Evolutionary conservation across 345 rosid species (phyloP).

Genomic region (Populus alba): DNA sequence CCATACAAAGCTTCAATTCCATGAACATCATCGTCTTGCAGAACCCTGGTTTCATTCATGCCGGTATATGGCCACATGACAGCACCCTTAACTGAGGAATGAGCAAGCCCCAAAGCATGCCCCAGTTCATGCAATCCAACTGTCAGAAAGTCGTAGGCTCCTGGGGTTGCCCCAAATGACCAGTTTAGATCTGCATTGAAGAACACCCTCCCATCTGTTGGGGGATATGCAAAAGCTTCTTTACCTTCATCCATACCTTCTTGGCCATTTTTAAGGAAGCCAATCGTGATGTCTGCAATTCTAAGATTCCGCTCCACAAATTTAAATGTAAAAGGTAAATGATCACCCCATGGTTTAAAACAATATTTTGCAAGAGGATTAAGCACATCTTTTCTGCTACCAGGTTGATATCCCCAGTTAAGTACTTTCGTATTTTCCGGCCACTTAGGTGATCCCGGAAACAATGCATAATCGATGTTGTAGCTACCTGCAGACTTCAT

Average conservation of each 20-base stretch:
- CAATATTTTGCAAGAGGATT: background rate
- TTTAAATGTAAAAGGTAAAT: background rate
- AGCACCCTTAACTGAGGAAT: background rate
- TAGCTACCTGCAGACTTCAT: background rate
- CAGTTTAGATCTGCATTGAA: slow-evolving; percentile 2
- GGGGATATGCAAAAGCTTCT: slow-evolving; percentile 6
- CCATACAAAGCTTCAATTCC: background rate
- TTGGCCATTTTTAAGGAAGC: background rate
- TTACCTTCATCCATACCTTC: background rate
- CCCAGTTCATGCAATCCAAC: background rate
- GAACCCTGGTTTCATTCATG: background rate
- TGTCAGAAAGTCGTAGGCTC: background rate
- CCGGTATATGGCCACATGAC: background rate
- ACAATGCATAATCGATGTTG: background rate
- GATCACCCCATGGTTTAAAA: background rate
- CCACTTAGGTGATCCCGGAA: background rate
- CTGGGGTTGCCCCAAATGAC: background rate
- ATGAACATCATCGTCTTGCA: background rate
- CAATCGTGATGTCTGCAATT: slow-evolving; percentile 8
- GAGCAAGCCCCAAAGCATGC: background rate
- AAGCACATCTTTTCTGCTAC: background rate
- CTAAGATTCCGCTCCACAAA: background rate
- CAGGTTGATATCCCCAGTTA: background rate
- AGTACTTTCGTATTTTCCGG: background rate
- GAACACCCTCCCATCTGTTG: background rate